phyloP scores from a whole-genome alignment of 768 basidiomycete genomes.

The Boletus sp. region DNA sequence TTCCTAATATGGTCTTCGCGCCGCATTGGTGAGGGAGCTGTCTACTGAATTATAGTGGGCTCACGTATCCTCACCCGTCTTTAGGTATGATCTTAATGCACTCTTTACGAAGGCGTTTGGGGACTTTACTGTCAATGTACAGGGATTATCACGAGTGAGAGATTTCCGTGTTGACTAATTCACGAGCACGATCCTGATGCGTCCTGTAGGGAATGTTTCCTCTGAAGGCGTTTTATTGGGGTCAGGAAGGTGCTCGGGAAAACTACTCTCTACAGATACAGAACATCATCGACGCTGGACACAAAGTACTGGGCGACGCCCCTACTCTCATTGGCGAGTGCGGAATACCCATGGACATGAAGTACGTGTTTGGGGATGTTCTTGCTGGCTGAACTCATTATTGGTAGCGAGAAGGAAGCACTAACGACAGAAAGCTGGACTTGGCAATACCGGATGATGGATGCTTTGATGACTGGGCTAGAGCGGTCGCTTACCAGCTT shows the following conservation, averaged over 20 bases:
- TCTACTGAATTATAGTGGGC: not conserved
- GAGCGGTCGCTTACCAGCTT: constrained; percentile 79
- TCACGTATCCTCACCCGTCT: not conserved
- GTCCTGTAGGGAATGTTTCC: constrained; percentile 76
- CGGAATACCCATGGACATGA: constrained; percentile 96
- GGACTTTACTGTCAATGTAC: constrained; percentile 88
- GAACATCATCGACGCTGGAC: constrained; percentile 70
- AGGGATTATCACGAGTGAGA: constrained; percentile 81
- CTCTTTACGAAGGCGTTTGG: constrained; percentile 84
- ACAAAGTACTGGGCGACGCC: constrained; percentile 69
- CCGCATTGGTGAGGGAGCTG: constrained; percentile 63
- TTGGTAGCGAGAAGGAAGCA: constrained; percentile 61
- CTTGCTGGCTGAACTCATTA: not conserved
- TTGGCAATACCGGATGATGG: constrained; percentile 93
- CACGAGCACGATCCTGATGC: constrained; percentile 6
- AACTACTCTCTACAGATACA: constrained; percentile 83
- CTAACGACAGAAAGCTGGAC: constrained; percentile 70
- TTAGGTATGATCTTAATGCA: constrained; percentile 89
- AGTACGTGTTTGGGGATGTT: constrained; percentile 50
- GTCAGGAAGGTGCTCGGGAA: constrained; percentile 72
- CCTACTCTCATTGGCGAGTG: constrained; percentile 92
- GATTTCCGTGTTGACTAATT: not conserved
- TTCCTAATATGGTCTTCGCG: constrained; percentile 64
- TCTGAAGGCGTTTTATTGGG: constrained; percentile 82
- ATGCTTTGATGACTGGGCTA: constrained; percentile 81